Conservation (phyloP, 768 basidiomycete genomes). For the Kwoniella newhampshirensis region DNA sequence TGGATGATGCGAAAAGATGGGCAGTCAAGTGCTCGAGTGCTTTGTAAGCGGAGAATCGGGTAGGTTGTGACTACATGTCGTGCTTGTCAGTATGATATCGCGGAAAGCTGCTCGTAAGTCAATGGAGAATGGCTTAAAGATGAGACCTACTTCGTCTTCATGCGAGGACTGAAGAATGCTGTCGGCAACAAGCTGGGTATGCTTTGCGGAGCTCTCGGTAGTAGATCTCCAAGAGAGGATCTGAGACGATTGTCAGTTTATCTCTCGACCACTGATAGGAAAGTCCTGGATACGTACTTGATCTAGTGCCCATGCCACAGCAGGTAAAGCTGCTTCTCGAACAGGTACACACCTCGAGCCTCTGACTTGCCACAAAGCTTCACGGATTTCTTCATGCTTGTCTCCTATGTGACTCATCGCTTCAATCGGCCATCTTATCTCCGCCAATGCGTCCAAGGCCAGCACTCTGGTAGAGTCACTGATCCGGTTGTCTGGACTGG, state of each 20-base stretch:
- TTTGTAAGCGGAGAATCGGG: conserved; percentile 23
- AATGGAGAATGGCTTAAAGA: no score
- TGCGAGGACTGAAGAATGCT: conserved; percentile 6
- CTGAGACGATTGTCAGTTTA: no score
- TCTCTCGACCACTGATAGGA: no score
- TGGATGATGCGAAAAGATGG: conserved; percentile 5
- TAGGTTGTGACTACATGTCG: conserved; percentile 42
- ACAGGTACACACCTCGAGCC: conserved; percentile 26
- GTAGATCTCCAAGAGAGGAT: no score
- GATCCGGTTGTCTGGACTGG: not conserved
- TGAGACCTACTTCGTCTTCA: conserved; percentile 23
- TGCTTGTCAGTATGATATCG: no score
- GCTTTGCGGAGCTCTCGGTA: no score
- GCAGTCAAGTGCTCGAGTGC: conserved; percentile 24
- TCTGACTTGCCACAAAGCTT: not conserved
- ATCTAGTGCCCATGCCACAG: conserved; percentile 24
- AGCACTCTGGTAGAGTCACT: not conserved
- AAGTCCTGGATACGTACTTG: no score
- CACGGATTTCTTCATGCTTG: not conserved
- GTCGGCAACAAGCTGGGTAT: not conserved
- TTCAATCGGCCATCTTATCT: conserved; percentile 2
- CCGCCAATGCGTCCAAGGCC: conserved; percentile 22
- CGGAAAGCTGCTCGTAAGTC: no score
- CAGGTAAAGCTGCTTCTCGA: conserved; percentile 33
- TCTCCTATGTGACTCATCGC: not conserved